A percentile compares a stretch with the other conserved stretches of the same genome.
Conservation (phyloP, 2,329 filamentous ascomycete species). For the Ophiostoma montium region DNA sequence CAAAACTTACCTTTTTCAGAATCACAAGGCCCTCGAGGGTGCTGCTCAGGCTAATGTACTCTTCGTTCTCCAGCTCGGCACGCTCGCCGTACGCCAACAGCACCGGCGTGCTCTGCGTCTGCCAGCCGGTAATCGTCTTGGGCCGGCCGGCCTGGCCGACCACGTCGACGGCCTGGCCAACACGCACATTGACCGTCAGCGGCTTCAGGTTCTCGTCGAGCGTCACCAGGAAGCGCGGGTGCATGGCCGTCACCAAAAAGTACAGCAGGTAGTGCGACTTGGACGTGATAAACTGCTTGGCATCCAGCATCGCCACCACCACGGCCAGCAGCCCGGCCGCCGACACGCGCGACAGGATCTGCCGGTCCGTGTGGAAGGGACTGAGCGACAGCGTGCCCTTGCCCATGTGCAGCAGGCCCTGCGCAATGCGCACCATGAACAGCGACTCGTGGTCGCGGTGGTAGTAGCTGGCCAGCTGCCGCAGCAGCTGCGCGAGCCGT, state of each 20-base stretch:
- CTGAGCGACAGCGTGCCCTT: constrained; percentile 93
- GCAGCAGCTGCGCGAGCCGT: constrained; percentile 79
- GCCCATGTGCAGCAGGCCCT: constrained; percentile 96
- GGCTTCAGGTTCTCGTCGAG: constrained; percentile 91
- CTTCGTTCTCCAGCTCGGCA: constrained; percentile 92
- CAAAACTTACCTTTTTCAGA: constrained; percentile 63
- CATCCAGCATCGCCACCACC: constrained; percentile 85
- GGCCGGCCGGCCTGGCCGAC: constrained; percentile 93
- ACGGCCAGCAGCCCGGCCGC: constrained; percentile 82
- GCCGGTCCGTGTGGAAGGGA: constrained; percentile 98
- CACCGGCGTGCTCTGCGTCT: constrained; percentile 98
- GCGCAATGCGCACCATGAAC: constrained; percentile 98
- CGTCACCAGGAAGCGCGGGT: constrained; percentile 90
- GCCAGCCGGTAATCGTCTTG: constrained; percentile 99
- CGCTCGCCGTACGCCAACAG: constrained; percentile 88
- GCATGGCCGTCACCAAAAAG: constrained; percentile 92
- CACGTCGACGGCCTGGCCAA: constrained; percentile 95
- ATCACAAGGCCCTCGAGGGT: constrained; percentile 92
- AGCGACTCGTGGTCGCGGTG: constrained; percentile 90
- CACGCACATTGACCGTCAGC: constrained; percentile 86
- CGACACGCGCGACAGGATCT: constrained; percentile 84
- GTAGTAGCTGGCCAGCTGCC: constrained; percentile 95
- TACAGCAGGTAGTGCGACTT: constrained; percentile 85
- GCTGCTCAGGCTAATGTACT: constrained; percentile 85
- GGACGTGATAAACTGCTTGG: constrained; percentile 64